phyloP scores from a whole-genome alignment of 2,329 filamentous ascomycete species.

The Alternaria metachromatica region DNA sequence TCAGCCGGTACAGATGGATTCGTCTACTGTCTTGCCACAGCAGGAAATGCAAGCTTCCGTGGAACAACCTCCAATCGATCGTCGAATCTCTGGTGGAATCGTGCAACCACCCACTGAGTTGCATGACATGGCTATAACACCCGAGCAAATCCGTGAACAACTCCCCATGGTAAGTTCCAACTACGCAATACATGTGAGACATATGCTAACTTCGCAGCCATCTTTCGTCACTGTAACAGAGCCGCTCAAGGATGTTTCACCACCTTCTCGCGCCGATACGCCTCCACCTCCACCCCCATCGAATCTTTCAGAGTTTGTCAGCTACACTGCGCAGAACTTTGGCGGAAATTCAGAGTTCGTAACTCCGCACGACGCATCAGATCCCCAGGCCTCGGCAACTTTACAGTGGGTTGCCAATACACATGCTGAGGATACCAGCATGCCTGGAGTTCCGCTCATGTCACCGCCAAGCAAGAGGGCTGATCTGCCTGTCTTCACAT shows the following conservation, averaged over 20 bases:
- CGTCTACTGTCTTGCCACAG: slow-evolving; percentile 13
- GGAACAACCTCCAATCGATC: slow-evolving; percentile 6
- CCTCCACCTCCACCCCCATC: slow-evolving; percentile 48
- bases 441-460: slow-evolving; percentile 21
- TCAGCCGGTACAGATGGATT: slow-evolving; percentile 31
- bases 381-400: slow-evolving; percentile 23
- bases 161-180: slow-evolving; percentile 29
- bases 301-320: slow-evolving; percentile 41
- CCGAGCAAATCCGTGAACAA: slow-evolving; percentile 46
- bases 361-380: neutral
- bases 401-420: slow-evolving; percentile 46
- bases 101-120: slow-evolving; percentile 40
- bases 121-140: slow-evolving; percentile 40
- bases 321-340: slow-evolving; percentile 36
- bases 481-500: slow-evolving; percentile 58
- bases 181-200: neutral
- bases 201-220: slow-evolving; percentile 8
- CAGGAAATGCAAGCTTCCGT: neutral
- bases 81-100: slow-evolving; percentile 25
- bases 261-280: slow-evolving; percentile 45
- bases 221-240: slow-evolving; percentile 36
- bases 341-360: slow-evolving; percentile 6
- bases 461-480: slow-evolving; percentile 47
- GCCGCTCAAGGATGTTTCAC: slow-evolving; percentile 26
- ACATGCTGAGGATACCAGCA: slow-evolving; percentile 13